A percentile compares a stretch with the other conserved stretches of the same genome.
Evolutionary conservation across 1,284 basidiomycete species (phyloP).

Genomic region (Leccinum pachyderme): DNA sequence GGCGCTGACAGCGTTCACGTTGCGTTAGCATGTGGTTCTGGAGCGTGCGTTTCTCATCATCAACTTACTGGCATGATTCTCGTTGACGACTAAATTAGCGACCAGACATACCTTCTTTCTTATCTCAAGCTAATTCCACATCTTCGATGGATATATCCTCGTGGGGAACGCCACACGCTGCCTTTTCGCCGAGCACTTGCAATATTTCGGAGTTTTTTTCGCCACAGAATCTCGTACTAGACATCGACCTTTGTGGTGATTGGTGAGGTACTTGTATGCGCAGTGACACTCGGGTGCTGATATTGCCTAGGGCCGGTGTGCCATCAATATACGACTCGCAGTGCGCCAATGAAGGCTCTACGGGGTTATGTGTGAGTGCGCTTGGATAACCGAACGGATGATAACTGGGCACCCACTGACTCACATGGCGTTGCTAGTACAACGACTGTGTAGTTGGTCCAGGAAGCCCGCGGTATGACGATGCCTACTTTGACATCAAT

Average conservation of each 20-base stretch:
- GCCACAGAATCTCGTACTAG: slow-evolving; percentile 52
- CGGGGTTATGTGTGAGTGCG: slow-evolving; percentile 41
- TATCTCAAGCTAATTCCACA: slow-evolving; percentile 38
- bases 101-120: slow-evolving; percentile 42
- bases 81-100: slow-evolving; percentile 33
- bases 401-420: slow-evolving; percentile 1
- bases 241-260: slow-evolving; percentile 58
- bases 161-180: slow-evolving; percentile 56
- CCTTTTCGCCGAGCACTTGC: slow-evolving; percentile 45
- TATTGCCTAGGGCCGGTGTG: slow-evolving; percentile 41
- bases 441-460: slow-evolving; percentile 41
- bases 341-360: slow-evolving; percentile 38
- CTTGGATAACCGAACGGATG: not conserved
- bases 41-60: slow-evolving; percentile 48
- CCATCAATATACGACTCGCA: slow-evolving; percentile 35
- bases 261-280: slow-evolving; percentile 37
- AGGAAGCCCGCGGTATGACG: slow-evolving; percentile 47
- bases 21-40: slow-evolving; percentile 70
- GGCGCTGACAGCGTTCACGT: slow-evolving; percentile 2
- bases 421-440: slow-evolving; percentile 28
- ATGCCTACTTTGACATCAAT: slow-evolving; percentile 38
- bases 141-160: slow-evolving; percentile 47
- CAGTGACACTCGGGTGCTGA: not conserved
- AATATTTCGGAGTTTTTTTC: slow-evolving; percentile 49
- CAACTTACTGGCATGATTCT: not conserved